Evolutionary conservation across 1,284 basidiomycete species (phyloP).

Genomic region (Austroboletus niveus): DNA sequence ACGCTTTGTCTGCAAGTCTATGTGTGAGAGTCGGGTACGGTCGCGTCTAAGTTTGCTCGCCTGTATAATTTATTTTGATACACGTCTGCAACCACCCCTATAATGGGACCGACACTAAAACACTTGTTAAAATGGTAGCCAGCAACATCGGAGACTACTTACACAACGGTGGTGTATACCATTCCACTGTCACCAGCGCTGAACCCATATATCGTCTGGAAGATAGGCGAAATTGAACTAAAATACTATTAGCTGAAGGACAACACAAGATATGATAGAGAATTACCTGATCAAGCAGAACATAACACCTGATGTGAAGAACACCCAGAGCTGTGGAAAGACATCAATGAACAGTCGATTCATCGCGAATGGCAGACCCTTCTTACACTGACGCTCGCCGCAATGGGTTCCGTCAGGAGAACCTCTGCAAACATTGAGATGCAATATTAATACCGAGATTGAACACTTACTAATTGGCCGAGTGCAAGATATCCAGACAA

Average conservation of each 20-base stretch:
- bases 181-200: constrained; percentile 62
- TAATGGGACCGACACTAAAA: constrained; percentile 56
- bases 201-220: constrained; percentile 63
- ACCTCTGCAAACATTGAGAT: constrained; percentile 41
- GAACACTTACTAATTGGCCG: constrained; percentile 58
- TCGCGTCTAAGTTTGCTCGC: constrained; percentile 31
- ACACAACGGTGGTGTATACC: constrained; percentile 63
- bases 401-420: constrained; percentile 73
- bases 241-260: not conserved
- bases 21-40: not conserved
- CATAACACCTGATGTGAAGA: constrained; percentile 74
- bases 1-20: constrained; percentile 20
- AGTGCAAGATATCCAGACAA: constrained; percentile 69
- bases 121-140: not conserved
- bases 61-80: constrained; percentile 69
- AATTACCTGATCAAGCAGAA: constrained; percentile 64
- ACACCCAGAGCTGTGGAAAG: constrained; percentile 63
- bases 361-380: not conserved
- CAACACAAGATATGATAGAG: not conserved
- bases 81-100: constrained; percentile 58
- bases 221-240: constrained; percentile 63
- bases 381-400: constrained; percentile 67
- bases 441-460: not conserved
- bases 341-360: not conserved
- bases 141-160: constrained; percentile 23